These are phyloP conservation scores for Cyclostephanos invisitatus DNA, from an alignment of 108 stramenopile genomes.

Conservation along the genomic window DNA sequence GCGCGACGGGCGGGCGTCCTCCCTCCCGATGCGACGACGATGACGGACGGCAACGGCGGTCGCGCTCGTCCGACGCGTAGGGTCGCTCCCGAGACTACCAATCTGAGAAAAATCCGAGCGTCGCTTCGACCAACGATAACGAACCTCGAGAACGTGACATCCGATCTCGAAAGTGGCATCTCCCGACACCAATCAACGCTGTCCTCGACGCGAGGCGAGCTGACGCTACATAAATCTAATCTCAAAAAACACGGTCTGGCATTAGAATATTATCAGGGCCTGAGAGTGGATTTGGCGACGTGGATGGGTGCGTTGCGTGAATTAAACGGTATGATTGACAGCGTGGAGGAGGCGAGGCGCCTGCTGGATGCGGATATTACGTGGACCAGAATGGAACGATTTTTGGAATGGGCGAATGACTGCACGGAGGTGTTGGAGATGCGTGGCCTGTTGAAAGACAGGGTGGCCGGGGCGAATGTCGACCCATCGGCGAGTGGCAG, in stretches of 20 bases:
- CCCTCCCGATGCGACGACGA: constrained; percentile 14
- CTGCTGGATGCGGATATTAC: constrained; percentile 50
- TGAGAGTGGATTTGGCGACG: constrained; percentile 58
- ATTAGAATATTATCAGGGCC: constrained; percentile 72
- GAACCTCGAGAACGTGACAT: constrained; percentile 37
- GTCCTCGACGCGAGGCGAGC: constrained; percentile 39
- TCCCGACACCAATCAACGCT: constrained; percentile 39
- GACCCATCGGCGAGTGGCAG: neutral
- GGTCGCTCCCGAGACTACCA: constrained; percentile 7
- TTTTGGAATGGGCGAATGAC: constrained; percentile 66
- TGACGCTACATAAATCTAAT: constrained; percentile 50
- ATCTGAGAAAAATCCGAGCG: constrained; percentile 36
- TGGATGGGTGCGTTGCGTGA: constrained; percentile 80
- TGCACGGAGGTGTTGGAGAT: constrained; percentile 47
- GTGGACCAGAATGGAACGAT: constrained; percentile 32
- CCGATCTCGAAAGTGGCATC: constrained; percentile 36
- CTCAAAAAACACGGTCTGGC: constrained; percentile 54
- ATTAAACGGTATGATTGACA: constrained; percentile 51
- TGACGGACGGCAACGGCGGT: constrained; percentile 5
- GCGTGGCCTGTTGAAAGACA: constrained; percentile 40
- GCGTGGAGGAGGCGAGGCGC: constrained; percentile 45
- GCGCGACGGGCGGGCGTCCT: constrained; percentile 69
- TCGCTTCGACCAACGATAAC: constrained; percentile 37
- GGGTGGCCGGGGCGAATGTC: constrained; percentile 41
- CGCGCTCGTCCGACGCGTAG: constrained; percentile 8